Conservation (phyloP, 345 rosid species). For the Clausena lansium region DNA sequence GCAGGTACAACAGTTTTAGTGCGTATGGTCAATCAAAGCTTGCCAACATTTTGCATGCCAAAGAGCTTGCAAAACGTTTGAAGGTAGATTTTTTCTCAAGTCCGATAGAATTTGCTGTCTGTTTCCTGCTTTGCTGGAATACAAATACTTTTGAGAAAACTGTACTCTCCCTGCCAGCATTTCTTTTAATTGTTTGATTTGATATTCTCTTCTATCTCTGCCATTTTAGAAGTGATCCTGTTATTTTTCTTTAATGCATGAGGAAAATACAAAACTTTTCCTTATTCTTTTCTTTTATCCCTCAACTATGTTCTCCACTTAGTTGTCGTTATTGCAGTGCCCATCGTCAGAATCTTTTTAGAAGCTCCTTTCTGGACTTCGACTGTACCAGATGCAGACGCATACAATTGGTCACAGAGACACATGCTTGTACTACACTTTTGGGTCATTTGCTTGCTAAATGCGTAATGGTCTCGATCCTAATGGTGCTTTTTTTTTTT, state of each 20-base stretch:
- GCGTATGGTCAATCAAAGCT: conserved; percentile 85
- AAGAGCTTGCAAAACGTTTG: conserved; percentile 67
- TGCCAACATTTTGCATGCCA: conserved; percentile 74
- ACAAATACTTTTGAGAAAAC: background rate
- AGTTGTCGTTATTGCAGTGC: background rate
- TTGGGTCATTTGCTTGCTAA: background rate
- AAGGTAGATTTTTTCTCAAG: conserved; percentile 44
- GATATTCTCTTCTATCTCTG: background rate
- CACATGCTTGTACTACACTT: background rate
- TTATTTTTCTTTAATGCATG: background rate
- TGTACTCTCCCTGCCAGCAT: background rate
- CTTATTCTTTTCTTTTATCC: background rate
- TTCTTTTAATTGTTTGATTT: background rate
- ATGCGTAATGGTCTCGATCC: background rate
- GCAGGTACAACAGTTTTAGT: conserved; percentile 47
- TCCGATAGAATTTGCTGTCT: background rate
- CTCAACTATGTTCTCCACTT: background rate
- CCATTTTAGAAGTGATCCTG: background rate
- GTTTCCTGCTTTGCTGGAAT: background rate
- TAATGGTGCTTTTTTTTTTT: background rate
- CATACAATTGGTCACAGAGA: background rate
- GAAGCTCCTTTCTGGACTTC: background rate
- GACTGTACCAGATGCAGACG: background rate
- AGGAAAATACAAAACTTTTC: background rate
- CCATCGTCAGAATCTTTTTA: background rate